Evolutionary conservation across 2,329 filamentous ascomycete genomes (phyloP).

Genomic region (Gyromitra esculenta): DNA sequence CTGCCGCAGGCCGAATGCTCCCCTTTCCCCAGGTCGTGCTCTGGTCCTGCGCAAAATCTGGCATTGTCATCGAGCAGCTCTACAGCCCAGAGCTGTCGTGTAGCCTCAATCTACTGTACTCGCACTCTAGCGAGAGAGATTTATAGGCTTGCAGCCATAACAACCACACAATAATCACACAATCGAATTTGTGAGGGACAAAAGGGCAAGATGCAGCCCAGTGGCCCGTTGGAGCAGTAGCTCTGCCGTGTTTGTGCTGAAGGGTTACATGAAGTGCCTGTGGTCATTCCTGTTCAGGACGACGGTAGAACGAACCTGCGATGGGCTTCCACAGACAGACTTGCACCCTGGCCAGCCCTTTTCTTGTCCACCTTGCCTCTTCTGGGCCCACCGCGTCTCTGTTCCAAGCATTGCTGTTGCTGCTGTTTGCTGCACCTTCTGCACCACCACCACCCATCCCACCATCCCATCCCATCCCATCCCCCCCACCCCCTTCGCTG

Average conservation of each 20-base stretch:
- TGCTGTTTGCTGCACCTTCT: constrained; percentile 30
- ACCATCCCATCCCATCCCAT: constrained; percentile 42
- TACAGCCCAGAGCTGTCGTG: constrained; percentile 9
- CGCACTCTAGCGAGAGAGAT: background rate
- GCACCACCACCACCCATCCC: constrained; percentile 38
- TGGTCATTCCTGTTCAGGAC: constrained; percentile 40
- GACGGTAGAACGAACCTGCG: constrained; percentile 13
- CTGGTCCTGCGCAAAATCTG: constrained; percentile 24
- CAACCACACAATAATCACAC: background rate
- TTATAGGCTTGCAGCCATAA: constrained; percentile 8
- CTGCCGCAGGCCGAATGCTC: background rate
- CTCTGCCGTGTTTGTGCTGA: constrained; percentile 44
- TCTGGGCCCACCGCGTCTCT: constrained; percentile 23
- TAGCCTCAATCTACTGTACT: constrained; percentile 17
- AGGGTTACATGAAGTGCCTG: background rate
- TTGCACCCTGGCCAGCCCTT: constrained; percentile 18
- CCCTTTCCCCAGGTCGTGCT: background rate
- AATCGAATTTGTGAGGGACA: constrained; percentile 11
- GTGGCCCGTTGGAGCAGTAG: constrained; percentile 11
- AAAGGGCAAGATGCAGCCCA: constrained; percentile 21
- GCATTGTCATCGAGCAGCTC: constrained; percentile 17
- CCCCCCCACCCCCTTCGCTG: constrained; percentile 14
- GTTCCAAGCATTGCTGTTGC: constrained; percentile 9
- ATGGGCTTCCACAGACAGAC: constrained; percentile 11
- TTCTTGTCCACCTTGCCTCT: constrained; percentile 20